A percentile compares a stretch with the other conserved stretches of the same genome.
phyloP scores from a whole-genome alignment of 2,329 filamentous ascomycete species.

The Fusarium musae region DNA sequence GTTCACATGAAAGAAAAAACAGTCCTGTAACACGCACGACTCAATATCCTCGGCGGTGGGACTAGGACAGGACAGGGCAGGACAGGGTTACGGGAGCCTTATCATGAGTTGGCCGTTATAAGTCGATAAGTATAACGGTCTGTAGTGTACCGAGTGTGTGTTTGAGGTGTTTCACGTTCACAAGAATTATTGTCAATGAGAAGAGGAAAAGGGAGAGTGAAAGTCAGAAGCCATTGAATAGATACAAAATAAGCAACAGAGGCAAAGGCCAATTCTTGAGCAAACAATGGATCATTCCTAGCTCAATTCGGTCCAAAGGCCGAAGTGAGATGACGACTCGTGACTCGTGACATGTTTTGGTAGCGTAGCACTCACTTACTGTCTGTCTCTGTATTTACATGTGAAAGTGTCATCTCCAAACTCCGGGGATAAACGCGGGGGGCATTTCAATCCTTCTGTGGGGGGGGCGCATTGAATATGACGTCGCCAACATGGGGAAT shows the following conservation, averaged over 20 bases:
- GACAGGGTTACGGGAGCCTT: conserved; percentile 15
- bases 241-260: not conserved
- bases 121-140: conserved; percentile 10
- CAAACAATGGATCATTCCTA: conserved; percentile 9
- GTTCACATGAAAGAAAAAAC: conserved; percentile 42
- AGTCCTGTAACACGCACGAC: conserved; percentile 19
- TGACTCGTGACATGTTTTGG: conserved; percentile 39
- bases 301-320: conserved; percentile 32
- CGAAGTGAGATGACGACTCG: conserved; percentile 39
- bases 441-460: not conserved
- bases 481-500: conserved; percentile 21
- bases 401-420: conserved; percentile 41
- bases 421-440: conserved; percentile 28
- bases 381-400: conserved; percentile 32
- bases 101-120: conserved; percentile 11
- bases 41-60: conserved; percentile 30
- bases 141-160: not conserved
- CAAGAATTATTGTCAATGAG: not conserved
- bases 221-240: not conserved
- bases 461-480: conserved; percentile 19
- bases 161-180: not conserved
- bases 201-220: not conserved
- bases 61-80: conserved; percentile 19
- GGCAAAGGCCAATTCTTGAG: not conserved
- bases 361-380: not conserved